Base-by-base conservation (phyloP, 371 early-diverging fungal genomes). In the Amoeboaphelidium protococcarum region DNA sequence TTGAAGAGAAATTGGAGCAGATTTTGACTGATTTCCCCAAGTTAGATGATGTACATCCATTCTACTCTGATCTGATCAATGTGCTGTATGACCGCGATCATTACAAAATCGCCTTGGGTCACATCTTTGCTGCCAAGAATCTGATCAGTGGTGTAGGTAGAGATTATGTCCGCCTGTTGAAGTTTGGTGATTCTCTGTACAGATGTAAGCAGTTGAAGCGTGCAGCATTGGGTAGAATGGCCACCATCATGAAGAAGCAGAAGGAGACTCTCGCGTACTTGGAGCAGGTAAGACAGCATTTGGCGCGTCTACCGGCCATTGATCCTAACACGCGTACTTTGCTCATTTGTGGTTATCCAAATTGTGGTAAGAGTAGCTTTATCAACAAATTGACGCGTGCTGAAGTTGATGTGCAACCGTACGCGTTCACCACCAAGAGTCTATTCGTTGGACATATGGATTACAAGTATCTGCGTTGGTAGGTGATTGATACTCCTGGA, bases 361-460 rank as follows among this genome's bases (percentile, higher is more conserved):
- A 99, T 65, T 98, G 98, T 23, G 99, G 99, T 52, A 99, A 99
- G 63, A 95, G 96, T 42, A 85, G 86, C 49, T 99, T 98, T 65
- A 92, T 99, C 76, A 98, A 97, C 79, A 95, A 96, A 68, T 73
- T 99, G 31, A 94, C 99, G 10, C 76, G 95, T 55, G 99, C 99
- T 23, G 90, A 98, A 58, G 99, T 98, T 16, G 99, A 99, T 54
- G 99, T 99, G 1, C 98, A 98, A 65, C 96, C 98, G 19, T 99
- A 99, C 63, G 99, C 99, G 24, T 99, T 99, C 72, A 99, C 99
- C 31, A 99, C 99, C 49, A 96, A 99, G 69, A 88, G 87, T 13
- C 71, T 99, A 51, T 99, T 95, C 68, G 98, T 99, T 23, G 99
- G 99, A 41, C 99, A 99, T 63, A 98, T 99, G 95, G 98, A 98